Evolutionary conservation across 257 asterid species (phyloP), one percentile per base, ranked within the genome.

Genomic region (Forsythia suspensa): DNA sequence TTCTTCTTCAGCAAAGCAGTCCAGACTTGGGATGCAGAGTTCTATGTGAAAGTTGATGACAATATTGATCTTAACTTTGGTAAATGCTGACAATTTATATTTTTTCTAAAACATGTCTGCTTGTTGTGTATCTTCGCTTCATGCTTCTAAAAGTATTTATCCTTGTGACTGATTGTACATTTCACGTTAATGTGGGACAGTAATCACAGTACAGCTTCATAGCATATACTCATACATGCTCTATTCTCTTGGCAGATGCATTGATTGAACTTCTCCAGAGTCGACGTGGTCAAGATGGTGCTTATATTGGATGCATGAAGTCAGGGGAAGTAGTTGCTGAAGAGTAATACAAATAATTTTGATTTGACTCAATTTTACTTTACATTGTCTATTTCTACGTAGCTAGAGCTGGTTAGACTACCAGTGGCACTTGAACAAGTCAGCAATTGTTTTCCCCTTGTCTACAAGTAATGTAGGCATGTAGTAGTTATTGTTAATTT

Each of bases 251-350:
- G 73, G 74, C 88, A 94, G 98, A 89, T 86, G 97, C 84, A 41
- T 55, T 94, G 80, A 82, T 90, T 81, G 96, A 91, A 78, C 92
- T 92, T 87, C 90, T 94, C 72, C 90, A 91, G 71, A 90, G 91
- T 79, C 92, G 85, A 6, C 95, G 59, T 77, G 92, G 82, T 85
- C 92, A 90, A 80, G 90, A 89, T 74, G 88, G 87, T 90, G 87
- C 97, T 83, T 94, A 90, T 70, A 88, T 94, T 76, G 98, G 97
- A 79, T 94, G 98, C 92, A 94, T 94, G 98, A 94, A 92, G 84
- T 92, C 98, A 46, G 98, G 97, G 66, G 95, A 80, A 73, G 98
- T 94, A 34, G 89, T 92, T 73, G 15, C 92, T 37, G 96, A 92
- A 87, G 97, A 86, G 98, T 94, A 92, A 88, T 85, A 72, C 85